These are phyloP conservation scores for Cercospora sp. DNA, from an alignment of 2,329 filamentous ascomycete genomes.

Conservation along the genomic window DNA sequence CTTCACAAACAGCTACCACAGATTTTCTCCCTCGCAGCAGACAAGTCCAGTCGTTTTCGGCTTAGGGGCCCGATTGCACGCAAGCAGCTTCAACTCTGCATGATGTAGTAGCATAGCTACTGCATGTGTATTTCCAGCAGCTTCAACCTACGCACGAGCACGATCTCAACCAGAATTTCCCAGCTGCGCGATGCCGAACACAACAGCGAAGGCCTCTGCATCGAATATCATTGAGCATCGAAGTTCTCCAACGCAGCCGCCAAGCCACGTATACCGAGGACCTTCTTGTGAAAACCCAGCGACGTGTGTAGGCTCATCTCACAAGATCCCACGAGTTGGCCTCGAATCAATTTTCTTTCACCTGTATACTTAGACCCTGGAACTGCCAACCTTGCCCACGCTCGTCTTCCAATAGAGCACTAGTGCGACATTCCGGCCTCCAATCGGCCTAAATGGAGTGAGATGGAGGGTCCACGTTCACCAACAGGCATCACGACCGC, in stretches of 20 bases:
- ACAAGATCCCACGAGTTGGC: neutral
- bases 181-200: neutral
- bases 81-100: slow-evolving; percentile 3
- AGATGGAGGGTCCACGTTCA: slow-evolving; percentile 12
- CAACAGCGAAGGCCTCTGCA: neutral
- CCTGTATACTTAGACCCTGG: neutral
- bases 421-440: slow-evolving; percentile 14
- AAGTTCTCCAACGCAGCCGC: neutral
- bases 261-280: neutral
- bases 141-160: neutral
- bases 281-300: neutral
- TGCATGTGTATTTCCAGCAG: neutral
- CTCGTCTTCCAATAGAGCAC: slow-evolving; percentile 17
- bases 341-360: neutral
- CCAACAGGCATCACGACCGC: slow-evolving; percentile 7
- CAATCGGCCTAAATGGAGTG: slow-evolving; percentile 22
- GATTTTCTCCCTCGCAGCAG: neutral
- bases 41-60: neutral
- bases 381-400: slow-evolving; percentile 5
- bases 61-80: neutral
- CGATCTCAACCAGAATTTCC: neutral
- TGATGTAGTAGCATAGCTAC: neutral
- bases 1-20: neutral
- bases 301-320: neutral
- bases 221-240: neutral